Evolutionary conservation across 2,329 filamentous ascomycete species (phyloP).

Genomic region (Xylariaceae sp.): DNA sequence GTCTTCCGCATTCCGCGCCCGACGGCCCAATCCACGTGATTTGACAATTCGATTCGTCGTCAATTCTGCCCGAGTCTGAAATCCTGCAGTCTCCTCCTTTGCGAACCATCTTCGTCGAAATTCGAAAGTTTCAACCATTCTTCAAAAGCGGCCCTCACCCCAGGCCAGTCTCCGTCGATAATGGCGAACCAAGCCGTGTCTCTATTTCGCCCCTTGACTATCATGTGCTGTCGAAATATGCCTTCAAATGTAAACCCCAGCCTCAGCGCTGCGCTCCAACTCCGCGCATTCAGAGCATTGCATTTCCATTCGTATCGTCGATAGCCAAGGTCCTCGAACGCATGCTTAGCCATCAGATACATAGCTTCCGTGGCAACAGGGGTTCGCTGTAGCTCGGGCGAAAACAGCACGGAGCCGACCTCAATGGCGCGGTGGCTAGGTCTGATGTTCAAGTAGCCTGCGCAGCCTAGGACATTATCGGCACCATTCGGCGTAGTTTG

Average conservation of each 20-base stretch:
- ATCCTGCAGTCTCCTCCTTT: slow-evolving; percentile 44
- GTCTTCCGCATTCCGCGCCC: no score
- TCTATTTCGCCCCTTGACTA: slow-evolving; percentile 52
- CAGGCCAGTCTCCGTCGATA: slow-evolving; percentile 55
- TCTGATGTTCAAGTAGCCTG: slow-evolving; percentile 42
- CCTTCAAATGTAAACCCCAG: slow-evolving; percentile 59
- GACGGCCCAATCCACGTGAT: no score
- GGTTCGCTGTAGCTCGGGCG: slow-evolving; percentile 48
- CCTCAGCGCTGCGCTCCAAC: slow-evolving; percentile 50
- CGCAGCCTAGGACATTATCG: slow-evolving; percentile 25
- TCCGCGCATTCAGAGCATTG: slow-evolving; percentile 52
- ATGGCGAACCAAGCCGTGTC: slow-evolving; percentile 61
- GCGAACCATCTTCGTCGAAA: slow-evolving; percentile 51
- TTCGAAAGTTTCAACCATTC: slow-evolving; percentile 52
- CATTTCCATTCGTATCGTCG: slow-evolving; percentile 62
- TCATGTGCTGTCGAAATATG: slow-evolving; percentile 57
- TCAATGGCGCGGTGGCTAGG: slow-evolving; percentile 50
- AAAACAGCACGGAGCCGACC: slow-evolving; percentile 53
- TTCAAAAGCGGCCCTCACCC: slow-evolving; percentile 44
- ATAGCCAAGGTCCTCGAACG: slow-evolving; percentile 52
- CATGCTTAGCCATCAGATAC: slow-evolving; percentile 51
- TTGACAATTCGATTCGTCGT: no score
- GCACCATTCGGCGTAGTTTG: slow-evolving; percentile 4
- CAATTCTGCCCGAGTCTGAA: slow-evolving; percentile 20
- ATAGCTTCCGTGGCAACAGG: slow-evolving; percentile 54